Evolutionary conservation across 305 asterid species (phyloP), one percentile per base, ranked within the genome.

Genomic region (Rubia balearica): DNA sequence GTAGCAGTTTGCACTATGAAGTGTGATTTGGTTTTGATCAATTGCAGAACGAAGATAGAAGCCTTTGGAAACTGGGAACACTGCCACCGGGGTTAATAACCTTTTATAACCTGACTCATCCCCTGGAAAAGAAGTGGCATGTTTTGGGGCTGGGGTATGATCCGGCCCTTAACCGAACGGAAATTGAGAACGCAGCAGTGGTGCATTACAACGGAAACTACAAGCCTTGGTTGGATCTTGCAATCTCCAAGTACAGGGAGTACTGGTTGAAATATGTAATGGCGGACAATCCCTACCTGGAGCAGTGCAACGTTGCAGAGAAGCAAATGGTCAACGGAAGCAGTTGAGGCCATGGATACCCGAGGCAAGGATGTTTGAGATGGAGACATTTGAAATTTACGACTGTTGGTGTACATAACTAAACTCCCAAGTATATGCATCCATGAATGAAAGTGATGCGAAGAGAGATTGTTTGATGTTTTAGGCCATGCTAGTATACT

Each of bases 191-290:
- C 60, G 97, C 95, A 63, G 96, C 89, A 11, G 99, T 94, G 45
- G 93, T 94, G 69, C 99, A 94, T 76, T 94, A 91, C 71, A 91
- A 91, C 67, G 99, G 99, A 41, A 94, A 94, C 75, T 94, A 94
- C 75, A 94, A 94, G 73, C 99, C 99, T 24, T 94, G 99, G 93
- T 79, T 91, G 89, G 92, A 89, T 88, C 99, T 91, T 78, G 99
- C 96, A 43, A 85, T 91, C 73, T 84, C 83, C 56, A 91, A 94
- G 87, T 91, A 94, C 80, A 94, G 75, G 85, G 76, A 90, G 56
- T 89, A 89, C 78, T 91, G 99, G 99, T 83, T 96, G 62, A 89
- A 76, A 75, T 81, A 91, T 70, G 95, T 91, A 65, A 84, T 80
- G 87, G 76, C 68, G 60, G 88, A 88, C 78, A 89, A 91, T 79